Evolutionary conservation across 805 yeast species (phyloP), one percentile per base, ranked within the genome.

Genomic region (Komagataella ulmi): DNA sequence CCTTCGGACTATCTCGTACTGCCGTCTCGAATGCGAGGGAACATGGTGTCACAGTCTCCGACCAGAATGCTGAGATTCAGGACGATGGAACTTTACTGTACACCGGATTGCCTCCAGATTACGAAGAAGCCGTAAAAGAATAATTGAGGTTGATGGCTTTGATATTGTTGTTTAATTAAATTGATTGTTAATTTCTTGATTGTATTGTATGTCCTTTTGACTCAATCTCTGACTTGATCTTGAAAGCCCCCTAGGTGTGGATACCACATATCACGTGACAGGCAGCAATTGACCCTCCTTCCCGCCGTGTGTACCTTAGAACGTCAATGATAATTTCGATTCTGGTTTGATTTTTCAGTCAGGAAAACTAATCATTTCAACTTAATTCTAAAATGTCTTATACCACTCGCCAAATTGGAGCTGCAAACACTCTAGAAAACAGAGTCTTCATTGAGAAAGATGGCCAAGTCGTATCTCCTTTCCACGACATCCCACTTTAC

Each of bases 381-480:
- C 12, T 12, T 24, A 46, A 10, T n/a, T n/a, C 36, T 36, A 61
- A 19, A 62, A 85, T 85, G 91, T 70, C 80, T 58, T 91, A 85
- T 82, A 71, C 91, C 55, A 77, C 93, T 57, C 95, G 97, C 77
- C 90, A 85, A 74, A 74, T 90, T 64, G 99, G 96, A 65, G 95
- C 97, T 59, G 88, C 93, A 67, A 82, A 90, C 87, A 85, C 98
- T 57, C 79, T 88, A 62, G 98, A 91, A 64, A 86, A 83, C 87
- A 87, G 83, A 71, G 91, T 87, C 61, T 93, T 65, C 82, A 74
- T 91, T 59, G 97, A 90, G 76, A 73, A 89, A 70, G 89, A 88
- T 68, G 98, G 98, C 54, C 85, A 88, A 74, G 88, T 90, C 60
- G 81, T 93, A 57, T 90, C 97, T 57, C 87, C 98, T 52, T 89